A percentile compares a stretch with the other conserved stretches of the same genome.
phyloP scores from a whole-genome alignment of 306 rosid genomes.

The Cajanus cajan region DNA sequence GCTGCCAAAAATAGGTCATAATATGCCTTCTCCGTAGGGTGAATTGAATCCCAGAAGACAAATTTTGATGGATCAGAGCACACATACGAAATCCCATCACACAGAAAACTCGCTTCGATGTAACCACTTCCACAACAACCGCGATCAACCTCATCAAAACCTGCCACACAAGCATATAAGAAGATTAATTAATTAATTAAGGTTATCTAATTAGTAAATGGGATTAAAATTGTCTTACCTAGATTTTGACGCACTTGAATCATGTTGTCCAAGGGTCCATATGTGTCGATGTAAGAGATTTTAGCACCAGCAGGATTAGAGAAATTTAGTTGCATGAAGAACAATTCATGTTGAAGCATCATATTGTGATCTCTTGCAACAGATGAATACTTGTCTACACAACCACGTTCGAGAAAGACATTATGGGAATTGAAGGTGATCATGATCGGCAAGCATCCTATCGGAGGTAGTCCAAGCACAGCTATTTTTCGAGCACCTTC shows the following conservation, averaged over 20 bases:
- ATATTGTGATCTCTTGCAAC: conserved; percentile 53
- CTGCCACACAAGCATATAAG: conserved; percentile 25
- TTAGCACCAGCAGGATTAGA: conserved; percentile 25
- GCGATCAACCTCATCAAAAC: conserved; percentile 46
- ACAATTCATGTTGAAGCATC: conserved; percentile 53
- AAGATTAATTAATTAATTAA: background rate
- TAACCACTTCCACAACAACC: conserved; percentile 80
- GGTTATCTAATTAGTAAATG: background rate
- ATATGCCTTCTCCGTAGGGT: conserved; percentile 57
- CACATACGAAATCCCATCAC: conserved; percentile 38
- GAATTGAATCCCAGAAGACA: conserved; percentile 77
- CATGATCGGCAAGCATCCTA: conserved; percentile 70
- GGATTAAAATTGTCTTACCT: too few relatives aligned
- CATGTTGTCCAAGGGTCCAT: conserved; percentile 48
- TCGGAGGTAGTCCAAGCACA: conserved; percentile 63
- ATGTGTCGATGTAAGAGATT: conserved; percentile 52
- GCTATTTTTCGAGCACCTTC: conserved; percentile 65
- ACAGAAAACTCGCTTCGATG: conserved; percentile 48
- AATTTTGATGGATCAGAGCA: conserved; percentile 61
- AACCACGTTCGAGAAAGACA: conserved; percentile 34
- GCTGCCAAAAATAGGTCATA: conserved; percentile 21
- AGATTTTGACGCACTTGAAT: conserved; percentile 22
- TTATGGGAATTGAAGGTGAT: conserved; percentile 42
- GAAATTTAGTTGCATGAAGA: conserved; percentile 40
- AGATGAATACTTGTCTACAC: conserved; percentile 51